Conservation (phyloP, 495 filamentous ascomycete genomes). For the Delitschia confertaspora region DNA sequence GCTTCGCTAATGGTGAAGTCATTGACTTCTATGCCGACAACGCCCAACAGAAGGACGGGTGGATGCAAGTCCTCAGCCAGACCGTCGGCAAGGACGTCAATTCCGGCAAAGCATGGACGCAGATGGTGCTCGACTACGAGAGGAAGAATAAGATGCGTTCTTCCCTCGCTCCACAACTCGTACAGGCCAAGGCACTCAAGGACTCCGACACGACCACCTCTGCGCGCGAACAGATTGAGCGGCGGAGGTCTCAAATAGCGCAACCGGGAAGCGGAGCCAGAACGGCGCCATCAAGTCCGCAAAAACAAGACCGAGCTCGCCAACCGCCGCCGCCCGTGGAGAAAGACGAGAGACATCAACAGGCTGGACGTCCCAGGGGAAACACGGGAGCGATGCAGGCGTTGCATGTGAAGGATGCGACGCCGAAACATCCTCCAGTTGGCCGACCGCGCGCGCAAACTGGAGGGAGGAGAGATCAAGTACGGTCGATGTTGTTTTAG, state of each 20-base stretch:
- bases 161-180: constrained; percentile 18
- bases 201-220: constrained; percentile 6
- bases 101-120: constrained; percentile 61
- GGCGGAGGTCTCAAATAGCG: constrained; percentile 16
- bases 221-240: constrained; percentile 3
- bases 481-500: constrained; percentile 30
- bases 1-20: constrained; percentile 92
- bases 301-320: constrained; percentile 12
- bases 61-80: constrained; percentile 86
- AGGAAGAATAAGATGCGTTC: constrained; percentile 18
- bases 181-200: constrained; percentile 25
- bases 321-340: constrained; percentile 20
- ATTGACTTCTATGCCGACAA: constrained; percentile 98
- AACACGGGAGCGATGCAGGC: not conserved
- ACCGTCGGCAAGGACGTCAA: constrained; percentile 61
- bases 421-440: constrained; percentile 1
- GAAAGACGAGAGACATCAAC: constrained; percentile 17
- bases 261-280: constrained; percentile 6
- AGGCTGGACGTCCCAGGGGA: not conserved
- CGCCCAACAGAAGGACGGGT: constrained; percentile 73
- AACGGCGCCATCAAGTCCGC: constrained; percentile 25
- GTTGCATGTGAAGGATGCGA: too few species aligned
- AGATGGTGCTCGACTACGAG: constrained; percentile 59
- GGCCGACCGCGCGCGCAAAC: too few species aligned
- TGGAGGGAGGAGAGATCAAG: constrained; percentile 18